These are phyloP conservation scores for Elsinoe perseae DNA, from an alignment of 2,329 filamentous ascomycete genomes.

Conservation along the genomic window DNA sequence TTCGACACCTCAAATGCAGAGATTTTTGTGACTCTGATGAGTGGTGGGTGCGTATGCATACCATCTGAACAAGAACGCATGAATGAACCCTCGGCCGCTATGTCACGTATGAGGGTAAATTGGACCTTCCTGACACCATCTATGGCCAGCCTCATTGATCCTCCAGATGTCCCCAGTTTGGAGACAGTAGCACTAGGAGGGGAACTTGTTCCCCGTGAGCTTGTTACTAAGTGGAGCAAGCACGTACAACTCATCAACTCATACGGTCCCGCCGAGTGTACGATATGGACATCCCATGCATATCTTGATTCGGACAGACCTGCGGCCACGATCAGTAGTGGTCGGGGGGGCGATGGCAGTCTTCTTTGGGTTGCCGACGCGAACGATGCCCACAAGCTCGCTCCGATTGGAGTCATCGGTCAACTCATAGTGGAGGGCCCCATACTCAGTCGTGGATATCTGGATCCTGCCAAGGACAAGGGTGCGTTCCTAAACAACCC, in stretches of 20 bases:
- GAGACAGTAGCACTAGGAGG: background rate
- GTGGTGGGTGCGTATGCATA: constrained; percentile 26
- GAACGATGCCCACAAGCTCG: constrained; percentile 24
- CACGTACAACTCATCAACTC: background rate
- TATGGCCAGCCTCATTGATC: background rate
- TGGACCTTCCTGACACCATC: constrained; percentile 41
- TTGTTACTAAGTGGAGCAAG: background rate
- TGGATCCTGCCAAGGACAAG: constrained; percentile 23
- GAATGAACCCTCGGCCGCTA: constrained; percentile 40
- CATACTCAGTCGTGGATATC: constrained; percentile 39
- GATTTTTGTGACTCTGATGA: constrained; percentile 16
- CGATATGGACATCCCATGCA: background rate
- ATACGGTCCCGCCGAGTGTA: background rate
- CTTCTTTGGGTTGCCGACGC: constrained; percentile 14
- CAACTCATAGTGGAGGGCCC: constrained; percentile 43
- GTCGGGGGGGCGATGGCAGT: background rate
- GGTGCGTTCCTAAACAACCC: constrained; percentile 28
- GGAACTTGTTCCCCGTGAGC: background rate
- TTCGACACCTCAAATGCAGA: constrained; percentile 18
- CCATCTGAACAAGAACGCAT: constrained; percentile 40
- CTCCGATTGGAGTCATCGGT: constrained; percentile 40
- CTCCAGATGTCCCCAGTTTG: background rate
- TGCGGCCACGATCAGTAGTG: background rate
- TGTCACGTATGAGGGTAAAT: constrained; percentile 33
- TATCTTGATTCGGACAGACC: too few relatives aligned